Conservation (phyloP, 2,329 filamentous ascomycete species). For the Colletotrichum sp. region DNA sequence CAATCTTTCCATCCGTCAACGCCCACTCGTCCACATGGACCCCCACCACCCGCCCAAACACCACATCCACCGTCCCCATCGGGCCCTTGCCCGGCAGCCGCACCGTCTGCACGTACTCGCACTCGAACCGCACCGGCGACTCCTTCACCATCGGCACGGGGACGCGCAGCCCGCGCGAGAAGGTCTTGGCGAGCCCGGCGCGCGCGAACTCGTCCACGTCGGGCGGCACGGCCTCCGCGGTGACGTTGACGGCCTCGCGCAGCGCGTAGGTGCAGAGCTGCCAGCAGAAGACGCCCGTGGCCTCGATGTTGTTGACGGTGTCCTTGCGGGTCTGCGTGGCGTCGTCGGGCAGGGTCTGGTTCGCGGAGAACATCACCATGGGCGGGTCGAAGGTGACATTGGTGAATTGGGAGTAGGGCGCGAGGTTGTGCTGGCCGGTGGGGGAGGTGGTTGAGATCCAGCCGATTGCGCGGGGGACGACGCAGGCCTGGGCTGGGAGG, state of each 20-base stretch:
- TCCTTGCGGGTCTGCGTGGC: not conserved
- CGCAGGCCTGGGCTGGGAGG: not conserved
- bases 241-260: not conserved
- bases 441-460: not conserved
- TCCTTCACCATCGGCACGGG: not conserved
- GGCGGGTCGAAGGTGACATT: constrained; percentile 1
- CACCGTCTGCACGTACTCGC: constrained; percentile 7
- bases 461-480: not conserved
- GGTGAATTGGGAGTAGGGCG: not conserved
- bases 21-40: not conserved
- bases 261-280: not conserved
- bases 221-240: not conserved
- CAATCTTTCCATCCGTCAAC: not conserved
- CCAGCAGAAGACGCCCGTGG: not conserved
- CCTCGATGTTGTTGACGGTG: constrained; percentile 1
- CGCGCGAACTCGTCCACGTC: not conserved
- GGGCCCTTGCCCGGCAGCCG: not conserved
- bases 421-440: not conserved
- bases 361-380: constrained; percentile 2
- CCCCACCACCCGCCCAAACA: not conserved
- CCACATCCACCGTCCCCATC: not conserved
- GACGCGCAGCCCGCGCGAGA: not conserved
- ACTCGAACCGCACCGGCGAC: constrained; percentile 1
- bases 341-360: not conserved
- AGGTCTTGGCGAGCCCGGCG: not conserved